Evolutionary conservation across 2,329 filamentous ascomycete genomes (phyloP).

Genomic region (Alternaria sp.): DNA sequence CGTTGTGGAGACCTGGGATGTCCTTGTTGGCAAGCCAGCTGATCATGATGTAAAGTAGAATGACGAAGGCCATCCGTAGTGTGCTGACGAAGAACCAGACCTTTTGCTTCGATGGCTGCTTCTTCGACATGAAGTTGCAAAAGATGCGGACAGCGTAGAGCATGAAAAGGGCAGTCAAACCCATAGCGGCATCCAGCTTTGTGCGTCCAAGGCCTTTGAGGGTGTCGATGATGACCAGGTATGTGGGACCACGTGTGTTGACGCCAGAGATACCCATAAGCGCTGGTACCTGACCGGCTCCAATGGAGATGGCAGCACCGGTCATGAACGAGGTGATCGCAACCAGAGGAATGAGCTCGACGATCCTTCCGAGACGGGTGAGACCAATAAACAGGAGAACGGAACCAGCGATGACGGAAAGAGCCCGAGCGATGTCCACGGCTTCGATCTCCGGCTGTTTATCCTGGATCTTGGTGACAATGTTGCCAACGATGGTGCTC

Average conservation of each 20-base stretch:
- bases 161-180: constrained; percentile 77
- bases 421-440: constrained; percentile 73
- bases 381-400: constrained; percentile 84
- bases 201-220: constrained; percentile 73
- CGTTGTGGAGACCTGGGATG: constrained; percentile 52
- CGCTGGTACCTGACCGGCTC: constrained; percentile 78
- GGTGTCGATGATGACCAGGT: constrained; percentile 83
- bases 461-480: constrained; percentile 67
- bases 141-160: constrained; percentile 63
- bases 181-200: constrained; percentile 82
- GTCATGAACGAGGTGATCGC: constrained; percentile 98
- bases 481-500: constrained; percentile 85
- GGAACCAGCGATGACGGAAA: constrained; percentile 78
- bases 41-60: constrained; percentile 89
- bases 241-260: constrained; percentile 78
- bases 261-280: constrained; percentile 81
- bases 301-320: constrained; percentile 90
- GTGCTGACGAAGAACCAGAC: constrained; percentile 90
- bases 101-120: constrained; percentile 75
- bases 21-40: constrained; percentile 81
- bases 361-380: constrained; percentile 82
- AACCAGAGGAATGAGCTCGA: constrained; percentile 90
- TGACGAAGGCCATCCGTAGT: constrained; percentile 87
- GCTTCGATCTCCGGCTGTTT: constrained; percentile 53
- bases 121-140: constrained; percentile 64